Evolutionary conservation across 371 early-diverging fungal genomes (phyloP), one percentile per base, ranked within the genome.

Genomic region (Mortierella sp.): DNA sequence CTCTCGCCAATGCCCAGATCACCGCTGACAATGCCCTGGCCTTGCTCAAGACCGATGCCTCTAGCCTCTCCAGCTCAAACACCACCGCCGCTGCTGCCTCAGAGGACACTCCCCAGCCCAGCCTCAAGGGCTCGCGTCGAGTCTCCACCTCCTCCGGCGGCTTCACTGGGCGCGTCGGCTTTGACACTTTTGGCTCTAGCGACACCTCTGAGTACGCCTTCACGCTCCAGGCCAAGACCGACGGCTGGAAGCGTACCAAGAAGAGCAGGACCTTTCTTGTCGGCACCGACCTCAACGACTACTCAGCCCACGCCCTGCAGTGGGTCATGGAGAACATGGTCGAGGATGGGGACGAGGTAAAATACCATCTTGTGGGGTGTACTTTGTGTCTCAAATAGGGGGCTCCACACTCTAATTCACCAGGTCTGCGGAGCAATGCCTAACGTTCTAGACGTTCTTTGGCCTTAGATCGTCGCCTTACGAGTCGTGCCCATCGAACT

Each of bases 291-390:
- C 61, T 85, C 44, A 84, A 83, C 27, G 84, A 83, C 34, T 85
- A 88, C 47, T 83, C 84, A n/a, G 88, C 85, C 45, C 82, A 85
- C 71, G 88, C 88, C 28, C 61, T 88, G 14, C 71, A 79, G n/a
- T 88, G 84, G 83, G 81, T 84, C 22, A 85, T 68, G 60, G 84
- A 88, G 81, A 82, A 83, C 65, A 80, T 86, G 57, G 81, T 88
- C 72, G 88, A 88, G 31, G 82, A 86, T 60, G 85, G 86, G 29
- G 88, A 88, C 67, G 88, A 88, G 66, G 65, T 88, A 53, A 81
- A 9, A 29, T 25, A 54, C 22, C 14, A 9, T 4, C 13, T 16
- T 12, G n/a, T 34, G 46, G 13, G n/a, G 24, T 14, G 29, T 41
- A 27, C 19, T 19, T 40, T 47, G 29, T 47, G 6, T 21, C 13